Percentiles rank a stretch among this genome's conserved stretches.
These are phyloP conservation scores for Rhipidocladum racemiflorum DNA, from an alignment of 176 grass and related monocot genomes.

Conservation along the genomic window DNA sequence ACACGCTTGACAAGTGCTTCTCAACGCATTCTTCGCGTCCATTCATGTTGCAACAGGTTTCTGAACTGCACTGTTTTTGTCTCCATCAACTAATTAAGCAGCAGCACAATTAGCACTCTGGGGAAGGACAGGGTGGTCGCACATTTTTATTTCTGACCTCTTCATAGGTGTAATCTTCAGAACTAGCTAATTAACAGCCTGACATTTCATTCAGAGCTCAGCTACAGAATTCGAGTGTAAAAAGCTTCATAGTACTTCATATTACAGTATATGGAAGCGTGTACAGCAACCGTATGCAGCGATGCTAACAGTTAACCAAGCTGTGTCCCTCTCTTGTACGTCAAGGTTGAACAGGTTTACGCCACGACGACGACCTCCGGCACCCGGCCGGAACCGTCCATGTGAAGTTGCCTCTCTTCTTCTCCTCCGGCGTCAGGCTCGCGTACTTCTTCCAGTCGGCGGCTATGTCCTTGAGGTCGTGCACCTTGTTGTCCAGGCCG, in stretches of 20 bases:
- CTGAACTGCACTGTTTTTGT: background rate
- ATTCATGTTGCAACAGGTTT: background rate
- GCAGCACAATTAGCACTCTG: background rate
- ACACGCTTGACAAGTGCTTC: background rate
- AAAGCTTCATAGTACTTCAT: too few relatives aligned
- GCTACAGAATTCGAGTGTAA: too few relatives aligned
- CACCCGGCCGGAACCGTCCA: background rate
- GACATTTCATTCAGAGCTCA: too few relatives aligned
- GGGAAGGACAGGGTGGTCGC: background rate
- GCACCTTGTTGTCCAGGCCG: background rate
- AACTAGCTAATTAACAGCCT: too few relatives aligned
- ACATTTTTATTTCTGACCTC: background rate
- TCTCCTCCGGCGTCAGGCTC: background rate
- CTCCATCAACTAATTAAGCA: background rate
- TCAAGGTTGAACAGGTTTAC: background rate
- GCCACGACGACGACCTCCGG: slow-evolving; percentile 12
- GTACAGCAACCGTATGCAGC: background rate
- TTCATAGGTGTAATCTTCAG: background rate
- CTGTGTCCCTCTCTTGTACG: background rate
- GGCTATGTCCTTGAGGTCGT: background rate
- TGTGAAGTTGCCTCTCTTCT: background rate
- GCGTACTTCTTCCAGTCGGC: background rate
- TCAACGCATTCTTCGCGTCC: background rate
- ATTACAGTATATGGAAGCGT: too few relatives aligned
- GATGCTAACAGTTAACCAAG: background rate